Evolutionary conservation across 352 stramenopile species (phyloP), one percentile per base, ranked within the genome.

Genomic region (Thalassiosira hispida): DNA sequence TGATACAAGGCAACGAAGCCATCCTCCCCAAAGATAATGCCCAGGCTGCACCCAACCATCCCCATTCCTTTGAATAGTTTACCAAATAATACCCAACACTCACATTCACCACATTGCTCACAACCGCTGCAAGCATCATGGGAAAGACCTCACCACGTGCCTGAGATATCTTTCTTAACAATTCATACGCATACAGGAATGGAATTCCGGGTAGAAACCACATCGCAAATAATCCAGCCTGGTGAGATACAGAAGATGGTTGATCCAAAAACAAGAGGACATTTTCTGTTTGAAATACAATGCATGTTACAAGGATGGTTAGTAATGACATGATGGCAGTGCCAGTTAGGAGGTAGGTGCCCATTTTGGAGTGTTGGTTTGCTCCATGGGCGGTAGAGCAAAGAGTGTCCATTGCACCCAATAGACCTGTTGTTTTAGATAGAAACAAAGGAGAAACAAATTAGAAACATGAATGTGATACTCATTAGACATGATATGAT

Each of bases 401-500:
- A 8, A 97, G 85, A 46, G 94, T 97, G 73, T 97, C 93, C 92
- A 97, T 96, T 29, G 94, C 94, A 20, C 92, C 94, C 38, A 92
- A 90, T 56, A 97, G 93, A 33, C 65, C 65, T 73, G 4, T 38
- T 38, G 31, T n/a, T n/a, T n/a, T n/a, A n/a, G n/a, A n/a, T n/a
- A n/a, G n/a, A n/a, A n/a, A n/a, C n/a, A n/a, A n/a, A n/a, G n/a
- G n/a, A n/a, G n/a, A n/a, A n/a, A n/a, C n/a, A n/a, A n/a, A n/a
- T n/a, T n/a, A n/a, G n/a, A n/a, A n/a, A n/a, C n/a, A n/a, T n/a
- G n/a, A n/a, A n/a, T n/a, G n/a, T n/a, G n/a, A n/a, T n/a, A n/a
- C n/a, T n/a, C n/a, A n/a, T n/a, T n/a, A n/a, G n/a, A n/a, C n/a
- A n/a, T n/a, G n/a, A n/a, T n/a, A n/a, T n/a, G n/a, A n/a, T n/a